Conservation (phyloP, 192 early-diverging fungal genomes). For the Backusella macrospora region DNA sequence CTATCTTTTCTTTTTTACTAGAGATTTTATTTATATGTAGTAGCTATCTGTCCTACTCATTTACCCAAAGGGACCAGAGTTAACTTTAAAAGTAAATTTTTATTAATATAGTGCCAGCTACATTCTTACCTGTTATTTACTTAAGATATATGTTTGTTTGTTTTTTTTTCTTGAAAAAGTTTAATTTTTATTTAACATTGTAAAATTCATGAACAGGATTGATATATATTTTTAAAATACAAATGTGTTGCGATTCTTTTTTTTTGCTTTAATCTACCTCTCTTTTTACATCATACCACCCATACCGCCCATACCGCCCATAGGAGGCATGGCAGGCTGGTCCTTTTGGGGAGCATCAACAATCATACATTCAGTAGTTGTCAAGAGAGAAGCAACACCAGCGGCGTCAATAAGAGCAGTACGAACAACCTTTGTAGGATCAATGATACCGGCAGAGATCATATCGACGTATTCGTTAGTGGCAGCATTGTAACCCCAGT, state of each 20-base stretch:
- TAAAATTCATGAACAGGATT: not conserved
- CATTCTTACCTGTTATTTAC: no score
- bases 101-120: no score
- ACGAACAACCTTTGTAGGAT: constrained; percentile 98
- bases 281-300: constrained; percentile 24
- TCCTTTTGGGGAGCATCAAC: constrained; percentile 86
- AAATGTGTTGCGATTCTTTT: not conserved
- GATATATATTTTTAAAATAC: constrained; percentile 10
- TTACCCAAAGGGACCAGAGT: no score
- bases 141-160: no score
- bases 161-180: no score
- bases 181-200: constrained; percentile 3
- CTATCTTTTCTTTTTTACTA: no score
- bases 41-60: no score
- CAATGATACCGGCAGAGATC: constrained; percentile 94
- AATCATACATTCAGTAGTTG: constrained; percentile 97
- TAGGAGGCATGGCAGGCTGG: constrained; percentile 61
- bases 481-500: constrained; percentile 93
- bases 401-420: constrained; percentile 95
- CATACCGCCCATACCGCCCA: constrained; percentile 77
- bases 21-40: no score
- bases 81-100: no score
- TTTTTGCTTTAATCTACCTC: not conserved
- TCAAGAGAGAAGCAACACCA: constrained; percentile 94
- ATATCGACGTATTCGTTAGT: constrained; percentile 93